Evolutionary conservation across 805 yeast species (phyloP).

Genomic region (Kodamaea nitidulidarum): DNA sequence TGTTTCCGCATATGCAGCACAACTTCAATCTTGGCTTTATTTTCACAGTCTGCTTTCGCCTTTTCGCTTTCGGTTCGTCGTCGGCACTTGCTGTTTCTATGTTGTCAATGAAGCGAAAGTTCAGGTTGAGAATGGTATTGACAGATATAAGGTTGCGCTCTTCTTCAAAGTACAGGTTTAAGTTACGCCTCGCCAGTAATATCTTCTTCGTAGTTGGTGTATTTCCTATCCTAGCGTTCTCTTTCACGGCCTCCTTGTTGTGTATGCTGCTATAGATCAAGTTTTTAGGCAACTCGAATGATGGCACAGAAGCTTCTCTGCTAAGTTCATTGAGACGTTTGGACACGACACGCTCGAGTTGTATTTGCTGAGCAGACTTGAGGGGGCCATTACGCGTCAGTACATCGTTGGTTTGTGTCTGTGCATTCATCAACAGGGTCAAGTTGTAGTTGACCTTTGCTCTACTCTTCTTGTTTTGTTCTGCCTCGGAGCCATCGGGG

Average conservation of each 20-base stretch:
- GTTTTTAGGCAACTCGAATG: constrained; percentile 42
- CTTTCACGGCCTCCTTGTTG: constrained; percentile 17
- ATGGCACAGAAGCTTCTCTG: constrained; percentile 25
- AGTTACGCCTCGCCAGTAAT: constrained; percentile 39
- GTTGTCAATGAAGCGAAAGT: constrained; percentile 40
- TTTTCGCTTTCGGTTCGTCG: constrained; percentile 11
- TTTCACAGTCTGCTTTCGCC: constrained; percentile 16
- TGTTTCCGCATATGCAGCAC: constrained; percentile 40
- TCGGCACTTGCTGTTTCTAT: constrained; percentile 16
- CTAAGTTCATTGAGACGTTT: constrained; percentile 34
- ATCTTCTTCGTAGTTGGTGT: constrained; percentile 43
- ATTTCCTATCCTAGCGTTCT: constrained; percentile 34
- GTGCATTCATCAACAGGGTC: constrained; percentile 40
- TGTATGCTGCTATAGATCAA: constrained; percentile 34
- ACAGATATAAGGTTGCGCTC: constrained; percentile 41
- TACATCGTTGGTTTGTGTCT: constrained; percentile 30
- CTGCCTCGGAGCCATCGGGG: constrained; percentile 15
- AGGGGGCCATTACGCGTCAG: constrained; percentile 30
- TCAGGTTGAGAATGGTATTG: constrained; percentile 38
- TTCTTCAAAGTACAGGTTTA: constrained; percentile 43
- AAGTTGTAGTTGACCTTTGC: constrained; percentile 44
- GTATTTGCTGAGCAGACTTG: constrained; percentile 41
- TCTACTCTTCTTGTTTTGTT: constrained; percentile 28
- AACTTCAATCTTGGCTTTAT: constrained; percentile 32
- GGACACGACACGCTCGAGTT: constrained; percentile 36